Evolutionary conservation across 2,329 filamentous ascomycete genomes (phyloP), one percentile per base, ranked within the genome.

Genomic region (Alternaria metachromatica): DNA sequence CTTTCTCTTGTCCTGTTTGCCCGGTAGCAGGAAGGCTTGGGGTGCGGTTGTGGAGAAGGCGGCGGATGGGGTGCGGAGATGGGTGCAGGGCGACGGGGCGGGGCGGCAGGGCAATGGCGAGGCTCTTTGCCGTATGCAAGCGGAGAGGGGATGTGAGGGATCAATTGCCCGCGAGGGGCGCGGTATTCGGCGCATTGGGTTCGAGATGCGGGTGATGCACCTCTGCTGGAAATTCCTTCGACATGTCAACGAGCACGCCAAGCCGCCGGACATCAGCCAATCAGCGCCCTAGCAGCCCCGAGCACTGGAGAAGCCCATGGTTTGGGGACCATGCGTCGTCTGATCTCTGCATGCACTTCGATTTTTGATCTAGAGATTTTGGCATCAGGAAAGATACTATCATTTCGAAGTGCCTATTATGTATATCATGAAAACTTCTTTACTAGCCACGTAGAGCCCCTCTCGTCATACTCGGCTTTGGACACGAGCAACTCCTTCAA

Each of bases 381-480:
- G 37, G 9, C 15, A 11, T 41, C 15, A 41, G 13, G 13, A n/a
- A 15, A 18, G 15, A 18, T 41, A 41, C 37, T 18, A 2, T 41
- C n/a, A n/a, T 41, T 7, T 30, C 7, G 0, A 41, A 41, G 37
- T 41, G 37, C 4, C 15, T 18, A 20, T 41, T 25, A 50, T 44
- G 43, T 43, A 48, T 57, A 25, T 51, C 69, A 72, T 13, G 82
- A 83, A 76, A 97, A 96, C 75, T 88, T 92, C 72, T 88, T 89
- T 26, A 88, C 88, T 23, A 92, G 85, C 92, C 92, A 95, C 2
- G 82, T 88, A 9, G 75, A 76, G 13, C 96, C 96, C 75, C 94
- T 82, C 79, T 99, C 96, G 55, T 96, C 89, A 78, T 99, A 99
- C 76, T 99, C 93, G 65, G 92, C 87, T 76, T 92, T 93, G 0